phyloP scores from a whole-genome alignment of 805 yeast species.

The Middelhovenomyces tepae region DNA sequence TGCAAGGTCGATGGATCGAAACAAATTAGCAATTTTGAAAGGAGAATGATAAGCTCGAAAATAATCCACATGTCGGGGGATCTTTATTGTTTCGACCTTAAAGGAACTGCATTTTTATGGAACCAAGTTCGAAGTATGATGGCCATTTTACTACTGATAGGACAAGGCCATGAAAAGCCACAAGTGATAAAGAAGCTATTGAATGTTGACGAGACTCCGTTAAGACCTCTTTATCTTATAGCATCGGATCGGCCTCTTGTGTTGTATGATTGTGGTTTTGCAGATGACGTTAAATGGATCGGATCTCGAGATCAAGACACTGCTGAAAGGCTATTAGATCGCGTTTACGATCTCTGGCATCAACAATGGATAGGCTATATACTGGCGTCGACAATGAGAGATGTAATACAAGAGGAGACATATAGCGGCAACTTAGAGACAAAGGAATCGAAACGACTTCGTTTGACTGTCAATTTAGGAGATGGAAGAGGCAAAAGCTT shows the following conservation, averaged over 20 bases:
- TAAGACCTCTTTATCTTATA: conserved; percentile 76
- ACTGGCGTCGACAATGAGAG: conserved; percentile 1
- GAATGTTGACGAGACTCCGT: conserved; percentile 46
- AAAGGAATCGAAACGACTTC: conserved; percentile 5
- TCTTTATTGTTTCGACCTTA: conserved; percentile 61
- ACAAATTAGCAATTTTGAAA: conserved; percentile 70
- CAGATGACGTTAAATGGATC: conserved; percentile 57
- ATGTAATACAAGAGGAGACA: conserved; percentile 9
- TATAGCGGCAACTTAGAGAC: neutral
- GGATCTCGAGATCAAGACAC: conserved; percentile 10
- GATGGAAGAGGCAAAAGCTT: conserved; percentile 65
- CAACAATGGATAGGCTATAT: conserved; percentile 46
- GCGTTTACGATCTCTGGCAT: conserved; percentile 37
- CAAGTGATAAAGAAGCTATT: conserved; percentile 48
- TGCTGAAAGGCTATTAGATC: conserved; percentile 14
- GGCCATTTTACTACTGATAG: conserved; percentile 71
- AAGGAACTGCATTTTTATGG: conserved; percentile 91
- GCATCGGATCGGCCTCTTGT: conserved; percentile 85
- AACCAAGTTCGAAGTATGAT: conserved; percentile 97
- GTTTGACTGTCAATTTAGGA: conserved; percentile 50
- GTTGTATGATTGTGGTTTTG: conserved; percentile 71
- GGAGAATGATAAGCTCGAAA: conserved; percentile 61
- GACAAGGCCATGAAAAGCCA: conserved; percentile 65
- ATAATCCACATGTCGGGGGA: too few species aligned
- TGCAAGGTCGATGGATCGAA: conserved; percentile 93